Conservation (phyloP, 1,139 yeast species). For the Protomyces pachydermus region DNA sequence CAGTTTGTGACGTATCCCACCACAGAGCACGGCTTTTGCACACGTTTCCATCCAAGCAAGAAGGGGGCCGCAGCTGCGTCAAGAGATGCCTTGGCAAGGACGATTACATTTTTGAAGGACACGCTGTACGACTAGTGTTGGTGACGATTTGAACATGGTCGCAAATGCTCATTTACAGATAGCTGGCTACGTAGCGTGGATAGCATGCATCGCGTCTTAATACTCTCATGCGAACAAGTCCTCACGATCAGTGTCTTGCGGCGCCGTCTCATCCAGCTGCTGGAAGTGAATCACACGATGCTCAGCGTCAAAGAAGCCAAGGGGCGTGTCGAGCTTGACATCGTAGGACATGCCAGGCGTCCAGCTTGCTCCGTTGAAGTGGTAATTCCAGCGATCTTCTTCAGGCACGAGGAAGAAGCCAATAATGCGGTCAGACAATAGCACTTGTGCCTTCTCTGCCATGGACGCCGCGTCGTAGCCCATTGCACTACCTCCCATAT, state of each 20-base stretch:
- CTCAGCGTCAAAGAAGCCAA: slow-evolving; percentile 72
- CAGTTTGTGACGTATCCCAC: slow-evolving; percentile 23
- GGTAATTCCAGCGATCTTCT: slow-evolving; percentile 81
- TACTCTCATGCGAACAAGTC: slow-evolving; percentile 11
- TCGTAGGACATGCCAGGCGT: slow-evolving; percentile 55
- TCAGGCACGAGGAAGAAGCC: slow-evolving; percentile 88
- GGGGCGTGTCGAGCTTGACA: slow-evolving; percentile 71
- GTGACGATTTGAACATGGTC: background rate
- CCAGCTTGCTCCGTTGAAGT: slow-evolving; percentile 85
- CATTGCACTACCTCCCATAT: slow-evolving; percentile 36
- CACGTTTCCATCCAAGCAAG: slow-evolving; percentile 24
- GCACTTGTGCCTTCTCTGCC: slow-evolving; percentile 61
- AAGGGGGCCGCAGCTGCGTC: slow-evolving; percentile 24
- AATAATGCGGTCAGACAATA: slow-evolving; percentile 66
- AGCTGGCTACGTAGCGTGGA: background rate
- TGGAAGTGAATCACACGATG: slow-evolving; percentile 88
- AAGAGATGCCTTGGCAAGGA: slow-evolving; percentile 14
- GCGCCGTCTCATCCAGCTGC: slow-evolving; percentile 21
- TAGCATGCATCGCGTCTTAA: background rate
- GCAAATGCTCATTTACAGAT: background rate
- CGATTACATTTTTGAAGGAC: slow-evolving; percentile 14
- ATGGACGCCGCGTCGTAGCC: slow-evolving; percentile 47
- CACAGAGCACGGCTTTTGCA: slow-evolving; percentile 25
- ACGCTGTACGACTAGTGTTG: slow-evolving; percentile 11
- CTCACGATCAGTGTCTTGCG: slow-evolving; percentile 24